These are phyloP conservation scores for Pyrenophora tritici-repentis DNA, from an alignment of 2,329 filamentous ascomycete genomes.

Conservation along the genomic window DNA sequence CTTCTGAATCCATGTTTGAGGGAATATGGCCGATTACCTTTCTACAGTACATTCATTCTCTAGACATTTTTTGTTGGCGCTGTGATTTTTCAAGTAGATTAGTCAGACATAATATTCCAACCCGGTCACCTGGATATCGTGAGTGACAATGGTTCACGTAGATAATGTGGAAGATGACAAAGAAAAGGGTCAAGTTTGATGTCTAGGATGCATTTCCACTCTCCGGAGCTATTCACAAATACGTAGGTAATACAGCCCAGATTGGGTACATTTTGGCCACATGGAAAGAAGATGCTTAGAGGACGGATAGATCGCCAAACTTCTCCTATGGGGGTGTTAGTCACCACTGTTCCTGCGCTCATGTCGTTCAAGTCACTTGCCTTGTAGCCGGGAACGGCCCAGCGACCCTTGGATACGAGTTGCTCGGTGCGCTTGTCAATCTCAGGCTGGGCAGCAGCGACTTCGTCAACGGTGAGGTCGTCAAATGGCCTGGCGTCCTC, in stretches of 20 bases:
- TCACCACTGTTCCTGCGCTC: neutral
- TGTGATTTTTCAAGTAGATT: no score
- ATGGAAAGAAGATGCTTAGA: constrained; percentile 65
- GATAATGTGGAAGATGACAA: no score
- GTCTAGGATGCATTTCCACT: constrained; percentile 39
- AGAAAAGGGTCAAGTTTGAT: no score
- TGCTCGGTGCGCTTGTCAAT: constrained; percentile 96
- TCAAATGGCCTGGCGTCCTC: constrained; percentile 95
- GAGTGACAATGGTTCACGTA: no score
- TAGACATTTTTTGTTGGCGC: no score
- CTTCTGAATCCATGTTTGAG: neutral
- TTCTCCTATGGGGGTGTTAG: constrained; percentile 78
- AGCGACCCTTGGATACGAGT: constrained; percentile 96
- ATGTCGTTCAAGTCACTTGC: constrained; percentile 57
- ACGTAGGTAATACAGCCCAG: constrained; percentile 48
- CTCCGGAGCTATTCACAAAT: constrained; percentile 47
- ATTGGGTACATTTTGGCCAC: constrained; percentile 36
- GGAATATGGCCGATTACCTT: neutral
- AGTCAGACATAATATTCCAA: no score
- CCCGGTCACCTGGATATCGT: no score
- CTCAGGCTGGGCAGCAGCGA: constrained; percentile 89
- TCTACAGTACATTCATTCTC: no score
- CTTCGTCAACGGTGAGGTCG: constrained; percentile 96
- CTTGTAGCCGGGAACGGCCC: constrained; percentile 99
- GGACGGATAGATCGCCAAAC: constrained; percentile 94